Conservation (phyloP, 148 eudicot species). For the Vaccinium myrtillus region DNA sequence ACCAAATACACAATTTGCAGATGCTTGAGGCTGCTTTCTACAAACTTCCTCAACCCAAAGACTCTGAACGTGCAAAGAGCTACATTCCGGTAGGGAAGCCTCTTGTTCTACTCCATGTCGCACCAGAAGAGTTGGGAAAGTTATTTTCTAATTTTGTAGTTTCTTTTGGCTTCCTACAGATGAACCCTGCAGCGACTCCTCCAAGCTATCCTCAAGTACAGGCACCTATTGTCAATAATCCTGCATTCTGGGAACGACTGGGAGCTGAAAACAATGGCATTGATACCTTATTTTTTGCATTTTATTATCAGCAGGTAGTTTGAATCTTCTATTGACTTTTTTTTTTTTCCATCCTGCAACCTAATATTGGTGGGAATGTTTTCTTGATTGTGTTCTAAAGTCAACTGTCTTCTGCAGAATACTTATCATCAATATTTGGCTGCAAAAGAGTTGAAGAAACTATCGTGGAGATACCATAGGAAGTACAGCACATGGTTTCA, state of each 20-base stretch:
- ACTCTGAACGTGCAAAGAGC: constrained; percentile 84
- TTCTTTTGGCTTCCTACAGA: constrained; percentile 41
- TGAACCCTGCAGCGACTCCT: constrained; percentile 81
- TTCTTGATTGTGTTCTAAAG: constrained; percentile 16
- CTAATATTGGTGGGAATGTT: background rate
- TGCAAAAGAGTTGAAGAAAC: constrained; percentile 94
- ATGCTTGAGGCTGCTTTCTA: constrained; percentile 89
- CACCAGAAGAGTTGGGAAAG: constrained; percentile 11
- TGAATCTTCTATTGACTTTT: constrained; percentile 4
- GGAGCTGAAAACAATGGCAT: constrained; percentile 71
- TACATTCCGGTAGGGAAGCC: constrained; percentile 70
- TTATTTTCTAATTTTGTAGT: constrained; percentile 1
- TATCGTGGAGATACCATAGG: constrained; percentile 96
- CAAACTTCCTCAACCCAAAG: constrained; percentile 91
- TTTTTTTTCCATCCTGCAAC: background rate
- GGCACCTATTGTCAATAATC: constrained; percentile 92
- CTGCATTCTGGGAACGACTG: constrained; percentile 92
- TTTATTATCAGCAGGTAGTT: constrained; percentile 83
- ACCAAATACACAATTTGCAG: constrained; percentile 62
- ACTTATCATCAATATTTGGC: constrained; percentile 97
- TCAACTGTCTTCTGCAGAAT: constrained; percentile 52
- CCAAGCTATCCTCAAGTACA: constrained; percentile 96
- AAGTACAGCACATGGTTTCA: constrained; percentile 96
- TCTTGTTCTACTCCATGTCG: constrained; percentile 15
- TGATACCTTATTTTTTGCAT: constrained; percentile 84